Base-by-base conservation (phyloP, 345 rosid genomes). In the Cochlearia excelsa region DNA sequence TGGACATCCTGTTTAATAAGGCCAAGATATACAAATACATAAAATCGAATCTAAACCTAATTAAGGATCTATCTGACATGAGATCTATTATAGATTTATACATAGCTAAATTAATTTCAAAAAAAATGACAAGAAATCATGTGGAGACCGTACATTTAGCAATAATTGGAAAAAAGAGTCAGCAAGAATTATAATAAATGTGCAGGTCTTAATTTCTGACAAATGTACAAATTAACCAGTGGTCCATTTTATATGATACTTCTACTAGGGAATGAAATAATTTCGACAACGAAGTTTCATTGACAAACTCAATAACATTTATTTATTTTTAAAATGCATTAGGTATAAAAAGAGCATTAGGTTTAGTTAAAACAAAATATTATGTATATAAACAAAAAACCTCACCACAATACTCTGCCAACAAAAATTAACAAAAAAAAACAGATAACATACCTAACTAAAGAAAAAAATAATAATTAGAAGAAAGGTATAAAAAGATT, bases 211-310 rank as follows among this genome's bases (percentile, higher is more conserved):
- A 63, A 62, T 57, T 73, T 70, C 71, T 71, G 66, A 72, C 72
- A 53, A 56, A 61, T 64, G 64, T 70, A 57, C 61, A 73, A 16
- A 16, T 16, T 16, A 16, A 61, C 16, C 50, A 59, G 80, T 79
- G 90, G 90, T 80, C 84, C 83, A 47, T 51, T 35, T 35, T 43
- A 51, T 50, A 69, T 28, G 65, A 70, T 40, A 63, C 63, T 64
- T 66, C 74, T 66, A 54, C 69, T 71, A 54, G 65, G 60, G 79
- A 63, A 70, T 70, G 74, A 63, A 70, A 70, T 70, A 64, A 70
- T 70, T 70, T 63, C 68, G 69, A 70, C 64, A 63, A 52, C 34
- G 69, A 70, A 63, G 37, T 56, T 29, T 23, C 69, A 56, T 62
- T 69, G 68, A 61, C 63, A 69, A 34, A 69, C 44, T 69, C 74